Evolutionary conservation across 495 filamentous ascomycete genomes (phyloP), one percentile per base, ranked within the genome.

Genomic region (Sordaria brevicollis): DNA sequence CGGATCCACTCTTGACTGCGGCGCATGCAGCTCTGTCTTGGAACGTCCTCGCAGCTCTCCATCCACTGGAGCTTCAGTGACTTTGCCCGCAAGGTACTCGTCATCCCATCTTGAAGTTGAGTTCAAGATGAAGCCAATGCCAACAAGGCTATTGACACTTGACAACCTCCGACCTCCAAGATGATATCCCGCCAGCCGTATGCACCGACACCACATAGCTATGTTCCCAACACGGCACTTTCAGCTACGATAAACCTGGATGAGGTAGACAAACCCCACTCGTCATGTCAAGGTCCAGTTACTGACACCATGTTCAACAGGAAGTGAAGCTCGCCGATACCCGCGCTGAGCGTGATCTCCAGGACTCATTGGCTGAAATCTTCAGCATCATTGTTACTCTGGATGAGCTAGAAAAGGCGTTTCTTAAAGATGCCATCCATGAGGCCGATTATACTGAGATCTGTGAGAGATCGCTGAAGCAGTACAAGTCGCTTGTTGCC

Each of bases 381-480:
- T 98, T 98, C 81, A 96, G 93, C 81, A 97, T 99, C 70, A 94
- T 98, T 29, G 87, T 97, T 69, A 97, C 95, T 0, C 83, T 99
- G 25, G 95, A 99, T 76, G 94, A 94, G 67, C 85, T 99, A 7
- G 95, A 99, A 76, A 97, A 96, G 78, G 96, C 95, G 15, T 98
- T 94, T 82, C 89, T 98, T 62, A 94, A 96, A 80, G 95, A 99
- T 84, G 94, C 93, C 19, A 92, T 99, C 54, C 87, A 90, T 7
- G 94, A 97, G 77, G 83, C 84, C 69, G 93, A 97, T 76, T 99
- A 99, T 79, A 96, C 95, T 5, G 94, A 97, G 76, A 96, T 92
- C 69, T 99, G 95, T 82, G 89, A 91, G 72, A 87, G 96, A 37
- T 86, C 97, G 65, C 80, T 99, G 74, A 96, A 97, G 82, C 95